Conservation (phyloP, 352 stramenopile genomes). For the Phytophthora megakarya region DNA sequence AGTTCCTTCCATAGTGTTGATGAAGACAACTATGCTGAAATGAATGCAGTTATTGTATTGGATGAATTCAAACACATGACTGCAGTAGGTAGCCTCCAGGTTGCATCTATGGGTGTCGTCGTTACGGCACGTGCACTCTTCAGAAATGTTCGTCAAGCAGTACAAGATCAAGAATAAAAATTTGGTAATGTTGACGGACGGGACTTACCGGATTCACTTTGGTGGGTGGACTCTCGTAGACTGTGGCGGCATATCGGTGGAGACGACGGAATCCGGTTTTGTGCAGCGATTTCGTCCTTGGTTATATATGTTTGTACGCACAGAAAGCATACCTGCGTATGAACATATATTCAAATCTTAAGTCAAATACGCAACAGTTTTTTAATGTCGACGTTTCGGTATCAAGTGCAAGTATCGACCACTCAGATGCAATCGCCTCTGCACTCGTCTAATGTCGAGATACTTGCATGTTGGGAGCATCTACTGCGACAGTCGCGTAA, state of each 20-base stretch:
- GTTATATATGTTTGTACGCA: constrained; percentile 26
- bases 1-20: background rate
- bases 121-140: background rate
- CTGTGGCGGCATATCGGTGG: constrained; percentile 11
- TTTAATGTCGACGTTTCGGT: constrained; percentile 1
- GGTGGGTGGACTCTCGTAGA: constrained; percentile 9
- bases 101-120: background rate
- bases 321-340: constrained; percentile 5
- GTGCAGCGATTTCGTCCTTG: constrained; percentile 12
- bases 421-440: constrained; percentile 12
- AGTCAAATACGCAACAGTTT: constrained; percentile 7
- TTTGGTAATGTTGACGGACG: constrained; percentile 1
- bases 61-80: background rate
- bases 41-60: background rate
- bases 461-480: constrained; percentile 13
- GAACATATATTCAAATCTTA: constrained; percentile 2
- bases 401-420: constrained; percentile 4
- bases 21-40: background rate
- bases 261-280: background rate
- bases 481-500: background rate
- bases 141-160: background rate
- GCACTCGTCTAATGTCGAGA: background rate
- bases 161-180: background rate
- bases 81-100: background rate
- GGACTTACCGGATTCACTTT: constrained; percentile 8